Percentiles rank a stretch among this genome's conserved stretches.
These are phyloP conservation scores for Cytospora mali DNA, from an alignment of 2,329 filamentous ascomycete genomes.

Conservation along the genomic window DNA sequence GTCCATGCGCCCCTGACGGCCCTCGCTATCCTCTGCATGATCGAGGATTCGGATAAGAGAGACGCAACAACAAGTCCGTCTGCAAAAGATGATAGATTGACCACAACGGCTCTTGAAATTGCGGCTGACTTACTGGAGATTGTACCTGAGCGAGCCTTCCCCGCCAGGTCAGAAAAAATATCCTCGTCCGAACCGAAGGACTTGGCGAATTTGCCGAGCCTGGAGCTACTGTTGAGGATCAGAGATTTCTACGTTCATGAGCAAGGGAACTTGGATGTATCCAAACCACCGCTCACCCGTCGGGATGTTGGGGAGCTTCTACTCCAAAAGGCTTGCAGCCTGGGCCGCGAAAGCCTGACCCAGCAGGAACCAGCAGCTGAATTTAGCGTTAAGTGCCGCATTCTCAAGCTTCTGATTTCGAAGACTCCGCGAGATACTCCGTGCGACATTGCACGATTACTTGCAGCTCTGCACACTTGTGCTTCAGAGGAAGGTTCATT, in stretches of 20 bases:
- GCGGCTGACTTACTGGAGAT: slow-evolving; percentile 62
- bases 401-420: slow-evolving; percentile 60
- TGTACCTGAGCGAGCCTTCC: slow-evolving; percentile 66
- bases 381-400: slow-evolving; percentile 59
- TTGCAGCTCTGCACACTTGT: slow-evolving; percentile 54
- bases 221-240: slow-evolving; percentile 63
- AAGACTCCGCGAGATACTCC: slow-evolving; percentile 51
- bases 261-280: slow-evolving; percentile 68
- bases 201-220: slow-evolving; percentile 41
- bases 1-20: slow-evolving; percentile 79
- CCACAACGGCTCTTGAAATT: slow-evolving; percentile 48
- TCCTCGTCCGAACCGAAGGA: slow-evolving; percentile 33
- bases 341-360: slow-evolving; percentile 52
- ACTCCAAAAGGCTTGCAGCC: slow-evolving; percentile 59
- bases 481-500: slow-evolving; percentile 44
- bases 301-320: slow-evolving; percentile 63
- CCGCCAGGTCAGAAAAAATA: slow-evolving; percentile 29
- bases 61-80: slow-evolving; percentile 29
- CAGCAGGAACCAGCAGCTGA: slow-evolving; percentile 46
- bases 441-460: slow-evolving; percentile 51
- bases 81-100: slow-evolving; percentile 29
- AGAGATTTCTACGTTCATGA: slow-evolving; percentile 69
- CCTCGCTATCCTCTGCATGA: slow-evolving; percentile 64
- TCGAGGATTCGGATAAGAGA: slow-evolving; percentile 54
- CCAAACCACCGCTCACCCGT: slow-evolving; percentile 60